A percentile compares a stretch with the other conserved stretches of the same genome.
Conservation (phyloP, 2,329 filamentous ascomycete species). For the Pseudocercospora vitis region DNA sequence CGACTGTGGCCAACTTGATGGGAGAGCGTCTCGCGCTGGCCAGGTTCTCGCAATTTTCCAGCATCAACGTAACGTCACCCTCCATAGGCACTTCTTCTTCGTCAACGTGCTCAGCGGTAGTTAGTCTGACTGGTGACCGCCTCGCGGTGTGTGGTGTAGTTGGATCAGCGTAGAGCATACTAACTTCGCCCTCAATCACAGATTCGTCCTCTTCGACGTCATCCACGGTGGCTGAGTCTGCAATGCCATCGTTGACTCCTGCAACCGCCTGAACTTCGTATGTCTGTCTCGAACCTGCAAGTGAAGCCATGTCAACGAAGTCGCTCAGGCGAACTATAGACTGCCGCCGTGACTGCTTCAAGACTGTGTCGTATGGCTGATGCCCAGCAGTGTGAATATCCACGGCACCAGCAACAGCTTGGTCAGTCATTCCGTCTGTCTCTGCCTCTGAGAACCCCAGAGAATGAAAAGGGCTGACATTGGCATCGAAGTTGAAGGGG, state of each 20-base stretch:
- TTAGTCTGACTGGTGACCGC: slow-evolving; percentile 12
- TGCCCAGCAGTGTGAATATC: not conserved
- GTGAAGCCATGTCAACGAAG: slow-evolving; percentile 32
- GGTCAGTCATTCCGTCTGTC: not conserved
- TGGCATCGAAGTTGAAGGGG: slow-evolving; percentile 32
- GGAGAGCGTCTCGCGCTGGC: slow-evolving; percentile 2
- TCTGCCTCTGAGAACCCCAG: not conserved
- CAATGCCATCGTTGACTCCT: too few species aligned
- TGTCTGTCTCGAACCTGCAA: slow-evolving; percentile 20
- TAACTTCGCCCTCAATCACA: slow-evolving; percentile 11
- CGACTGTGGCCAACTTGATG: slow-evolving; percentile 13
- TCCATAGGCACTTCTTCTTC: slow-evolving; percentile 9
- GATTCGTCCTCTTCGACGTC: slow-evolving; percentile 3
- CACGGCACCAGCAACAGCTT: not conserved
- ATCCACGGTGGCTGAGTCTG: slow-evolving; percentile 12
- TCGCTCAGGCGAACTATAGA: slow-evolving; percentile 34
- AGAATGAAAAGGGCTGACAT: slow-evolving; percentile 8
- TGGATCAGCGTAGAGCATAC: slow-evolving; percentile 35
- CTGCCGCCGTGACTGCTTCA: slow-evolving; percentile 8
- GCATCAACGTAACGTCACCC: slow-evolving; percentile 13
- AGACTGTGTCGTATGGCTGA: not conserved
- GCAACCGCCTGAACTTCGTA: too few species aligned
- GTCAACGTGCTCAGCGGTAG: slow-evolving; percentile 8
- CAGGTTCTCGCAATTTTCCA: slow-evolving; percentile 1
- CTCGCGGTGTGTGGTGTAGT: slow-evolving; percentile 7